Conservation (phyloP, 257 asterid species). For the Solanum sejunctum region DNA sequence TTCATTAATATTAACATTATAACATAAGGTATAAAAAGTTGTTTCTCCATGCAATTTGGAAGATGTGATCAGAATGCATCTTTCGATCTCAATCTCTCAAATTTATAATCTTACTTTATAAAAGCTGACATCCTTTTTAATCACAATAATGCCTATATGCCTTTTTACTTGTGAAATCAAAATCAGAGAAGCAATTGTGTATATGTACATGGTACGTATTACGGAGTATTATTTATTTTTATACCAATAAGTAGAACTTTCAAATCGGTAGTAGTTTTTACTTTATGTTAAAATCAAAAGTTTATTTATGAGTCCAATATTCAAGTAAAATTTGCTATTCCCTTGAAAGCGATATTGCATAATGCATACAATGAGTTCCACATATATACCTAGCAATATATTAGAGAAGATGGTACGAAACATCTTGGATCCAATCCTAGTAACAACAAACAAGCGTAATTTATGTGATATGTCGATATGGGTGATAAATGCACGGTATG, state of each 20-base stretch:
- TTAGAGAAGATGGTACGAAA: background rate
- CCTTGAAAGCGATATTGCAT: background rate
- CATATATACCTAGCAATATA: background rate
- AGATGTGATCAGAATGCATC: background rate
- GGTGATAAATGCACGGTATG: background rate
- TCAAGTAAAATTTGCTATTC: background rate
- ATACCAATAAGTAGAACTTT: background rate
- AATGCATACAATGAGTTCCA: background rate
- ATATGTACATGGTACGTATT: background rate
- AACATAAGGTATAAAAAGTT: background rate
- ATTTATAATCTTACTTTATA: background rate
- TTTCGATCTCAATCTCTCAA: background rate
- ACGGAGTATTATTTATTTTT: no score
- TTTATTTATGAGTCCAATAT: background rate
- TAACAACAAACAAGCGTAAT: background rate
- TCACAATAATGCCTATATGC: background rate
- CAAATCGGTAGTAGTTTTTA: background rate
- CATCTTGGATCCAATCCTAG: background rate
- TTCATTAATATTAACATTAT: background rate
- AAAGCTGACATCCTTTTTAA: background rate
- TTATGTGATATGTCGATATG: background rate
- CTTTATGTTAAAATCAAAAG: background rate
- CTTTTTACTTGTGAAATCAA: background rate
- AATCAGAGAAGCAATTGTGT: background rate
- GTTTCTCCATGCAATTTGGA: background rate